Percentiles rank a stretch among this genome's conserved stretches.
phyloP scores from a whole-genome alignment of 139 green algal genomes.

The Chlorella sp. region DNA sequence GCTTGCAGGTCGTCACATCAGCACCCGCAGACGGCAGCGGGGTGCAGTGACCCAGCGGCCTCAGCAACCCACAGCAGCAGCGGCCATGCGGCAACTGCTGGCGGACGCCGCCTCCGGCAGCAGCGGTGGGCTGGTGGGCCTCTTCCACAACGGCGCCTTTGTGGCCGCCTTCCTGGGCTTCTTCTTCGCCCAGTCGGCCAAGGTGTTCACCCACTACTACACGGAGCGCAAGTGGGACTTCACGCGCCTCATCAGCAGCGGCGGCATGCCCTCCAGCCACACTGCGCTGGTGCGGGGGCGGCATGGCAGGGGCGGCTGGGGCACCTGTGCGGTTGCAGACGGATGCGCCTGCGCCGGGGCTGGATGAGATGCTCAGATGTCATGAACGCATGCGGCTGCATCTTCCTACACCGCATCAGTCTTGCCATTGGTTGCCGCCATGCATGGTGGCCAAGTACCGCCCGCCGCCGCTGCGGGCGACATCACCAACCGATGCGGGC shows the following conservation, averaged over 20 bases:
- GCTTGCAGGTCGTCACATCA: too few species aligned
- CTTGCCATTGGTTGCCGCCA: too few species aligned
- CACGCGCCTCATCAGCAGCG: conserved; percentile 50
- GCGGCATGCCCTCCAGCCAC: conserved; percentile 83
- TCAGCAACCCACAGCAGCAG: too few species aligned
- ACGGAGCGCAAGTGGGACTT: conserved; percentile 59
- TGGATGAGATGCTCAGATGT: too few species aligned
- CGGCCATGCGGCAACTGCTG: conserved; percentile 7
- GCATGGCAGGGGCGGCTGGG: neutral
- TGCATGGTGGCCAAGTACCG: too few species aligned
- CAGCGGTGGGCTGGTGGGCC: conserved; percentile 33
- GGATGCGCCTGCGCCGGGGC: too few species aligned
- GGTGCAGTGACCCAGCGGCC: too few species aligned
- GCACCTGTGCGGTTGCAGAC: neutral
- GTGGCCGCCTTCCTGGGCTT: conserved; percentile 77
- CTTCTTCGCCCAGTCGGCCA: conserved; percentile 70
- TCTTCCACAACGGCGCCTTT: conserved; percentile 61
- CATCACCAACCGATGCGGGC: neutral
- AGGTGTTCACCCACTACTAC: conserved; percentile 76
- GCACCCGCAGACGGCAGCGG: too few species aligned
- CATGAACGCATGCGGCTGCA: too few species aligned
- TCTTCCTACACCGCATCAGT: too few species aligned
- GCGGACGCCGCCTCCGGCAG: neutral
- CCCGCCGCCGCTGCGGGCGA: neutral
- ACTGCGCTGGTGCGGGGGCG: conserved; percentile 64